Evolutionary conservation across 2,329 filamentous ascomycete genomes (phyloP), one percentile per base, ranked within the genome.

Genomic region (Aspergillus proliferans): DNA sequence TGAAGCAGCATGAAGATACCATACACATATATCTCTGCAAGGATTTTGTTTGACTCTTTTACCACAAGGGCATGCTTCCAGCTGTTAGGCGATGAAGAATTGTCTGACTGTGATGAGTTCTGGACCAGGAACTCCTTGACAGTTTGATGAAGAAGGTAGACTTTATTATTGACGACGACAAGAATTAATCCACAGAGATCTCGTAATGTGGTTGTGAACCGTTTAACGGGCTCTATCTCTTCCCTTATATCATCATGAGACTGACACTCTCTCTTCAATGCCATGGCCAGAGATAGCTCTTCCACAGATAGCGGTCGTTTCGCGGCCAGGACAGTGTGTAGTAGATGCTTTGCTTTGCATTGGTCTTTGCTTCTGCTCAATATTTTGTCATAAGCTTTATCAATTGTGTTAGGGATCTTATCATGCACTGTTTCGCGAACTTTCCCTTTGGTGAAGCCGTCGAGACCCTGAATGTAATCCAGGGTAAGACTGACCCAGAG

Each of bases 401-500:
- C 45, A 15, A 53, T 42, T 21, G 38, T 38, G 14, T 15, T 22
- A 0, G 51, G 51, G 3, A 53, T 30, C 30, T 33, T 33, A 8
- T 45, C 3, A 8, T 48, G 6, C 2, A 47, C 9, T 7, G 14
- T 39, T 3, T 38, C 18, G 4, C 34, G 19, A 7, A 48, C n/a
- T 19, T 42, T 42, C 3, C 46, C 39, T 33, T 28, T 30, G 1
- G 43, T 46, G 12, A 49, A 38, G 6, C 47, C 24, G 4, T 18
- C n/a, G 18, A 40, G n/a, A 19, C 18, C 18, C 18, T 40, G n/a
- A 18, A 40, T 18, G 3, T 14, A 2, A 46, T 46, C n/a, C 26
- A 49, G 4, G 22, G n/a, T 22, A 12, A 48, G 61, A 49, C 61
- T 47, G 1, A 72, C 58, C 71, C 71, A 74, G 0, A 74, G 61